These are phyloP conservation scores for Arachnomyces sp. DNA, from an alignment of 2,329 filamentous ascomycete species.

Conservation along the genomic window DNA sequence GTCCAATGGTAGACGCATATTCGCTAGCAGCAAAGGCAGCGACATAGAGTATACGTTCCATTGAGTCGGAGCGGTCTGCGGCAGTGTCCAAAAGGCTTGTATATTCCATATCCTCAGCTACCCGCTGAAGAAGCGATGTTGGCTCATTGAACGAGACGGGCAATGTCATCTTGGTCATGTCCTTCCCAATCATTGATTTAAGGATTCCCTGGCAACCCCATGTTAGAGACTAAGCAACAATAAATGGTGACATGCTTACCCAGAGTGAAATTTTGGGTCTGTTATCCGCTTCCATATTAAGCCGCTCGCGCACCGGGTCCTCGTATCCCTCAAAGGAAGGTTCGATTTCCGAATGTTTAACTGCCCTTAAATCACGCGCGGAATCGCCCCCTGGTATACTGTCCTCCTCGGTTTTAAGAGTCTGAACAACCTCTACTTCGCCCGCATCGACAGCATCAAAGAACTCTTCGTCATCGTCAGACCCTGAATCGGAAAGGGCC, in stretches of 20 bases:
- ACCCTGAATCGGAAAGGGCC: slow-evolving; percentile 68
- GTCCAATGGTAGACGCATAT: slow-evolving; percentile 92
- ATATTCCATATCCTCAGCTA: slow-evolving; percentile 97
- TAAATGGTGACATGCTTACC: slow-evolving; percentile 52
- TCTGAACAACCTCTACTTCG: slow-evolving; percentile 57
- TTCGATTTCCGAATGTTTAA: slow-evolving; percentile 58
- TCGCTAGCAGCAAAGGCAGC: slow-evolving; percentile 93
- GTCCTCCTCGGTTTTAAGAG: slow-evolving; percentile 38
- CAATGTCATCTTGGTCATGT: slow-evolving; percentile 99
- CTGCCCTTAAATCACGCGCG: slow-evolving; percentile 36
- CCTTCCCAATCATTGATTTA: slow-evolving; percentile 99
- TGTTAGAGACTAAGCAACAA: not conserved
- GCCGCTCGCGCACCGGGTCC: slow-evolving; percentile 67
- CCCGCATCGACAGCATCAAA: slow-evolving; percentile 95
- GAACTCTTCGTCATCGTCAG: slow-evolving; percentile 83
- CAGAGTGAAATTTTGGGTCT: slow-evolving; percentile 91
- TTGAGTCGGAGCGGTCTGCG: slow-evolving; percentile 74
- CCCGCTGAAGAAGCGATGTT: slow-evolving; percentile 87
- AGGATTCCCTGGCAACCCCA: slow-evolving; percentile 63
- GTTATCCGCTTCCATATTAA: slow-evolving; percentile 88
- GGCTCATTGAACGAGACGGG: slow-evolving; percentile 98
- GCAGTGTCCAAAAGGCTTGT: slow-evolving; percentile 84
- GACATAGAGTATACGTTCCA: slow-evolving; percentile 88
- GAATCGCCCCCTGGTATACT: slow-evolving; percentile 39
- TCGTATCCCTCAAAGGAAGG: slow-evolving; percentile 85